These are phyloP conservation scores for Xylariaceae sp. DNA, from an alignment of 2,329 filamentous ascomycete species.

Conservation along the genomic window DNA sequence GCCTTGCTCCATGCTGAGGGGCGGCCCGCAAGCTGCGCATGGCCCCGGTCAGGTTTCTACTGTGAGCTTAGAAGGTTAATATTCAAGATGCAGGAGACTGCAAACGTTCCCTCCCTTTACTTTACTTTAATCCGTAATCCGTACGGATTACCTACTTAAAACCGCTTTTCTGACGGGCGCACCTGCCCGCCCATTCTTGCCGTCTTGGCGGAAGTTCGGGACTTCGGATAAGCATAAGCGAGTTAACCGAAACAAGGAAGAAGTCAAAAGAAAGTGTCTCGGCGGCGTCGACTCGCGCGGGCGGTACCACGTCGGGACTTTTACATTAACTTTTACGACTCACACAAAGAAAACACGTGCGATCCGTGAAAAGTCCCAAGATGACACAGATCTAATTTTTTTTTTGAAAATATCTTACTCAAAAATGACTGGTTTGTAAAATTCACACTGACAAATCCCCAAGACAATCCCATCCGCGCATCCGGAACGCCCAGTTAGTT, in stretches of 20 bases:
- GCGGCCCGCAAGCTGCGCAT: background rate
- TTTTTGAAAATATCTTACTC: too few relatives aligned
- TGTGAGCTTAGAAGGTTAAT: too few relatives aligned
- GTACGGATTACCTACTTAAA: too few relatives aligned
- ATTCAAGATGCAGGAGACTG: too few relatives aligned
- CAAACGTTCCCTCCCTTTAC: too few relatives aligned
- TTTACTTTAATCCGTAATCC: too few relatives aligned
- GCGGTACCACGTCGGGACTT: background rate
- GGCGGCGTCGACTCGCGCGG: conserved; percentile 2
- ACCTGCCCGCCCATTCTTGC: background rate
- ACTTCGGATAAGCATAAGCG: background rate
- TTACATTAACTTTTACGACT: background rate
- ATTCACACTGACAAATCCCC: too few relatives aligned
- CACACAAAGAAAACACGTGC: background rate
- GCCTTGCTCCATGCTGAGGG: background rate
- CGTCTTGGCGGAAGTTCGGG: background rate
- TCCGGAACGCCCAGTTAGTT: background rate
- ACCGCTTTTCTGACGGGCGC: too few relatives aligned
- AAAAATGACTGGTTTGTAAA: too few relatives aligned
- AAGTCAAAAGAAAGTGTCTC: background rate
- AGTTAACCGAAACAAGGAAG: background rate
- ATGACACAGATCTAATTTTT: background rate
- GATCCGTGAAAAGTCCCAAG: background rate
- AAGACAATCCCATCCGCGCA: too few relatives aligned
- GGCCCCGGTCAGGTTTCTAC: background rate